Evolutionary conservation across 495 filamentous ascomycete genomes (phyloP).

Genomic region (Jackrogersella multiformis): DNA sequence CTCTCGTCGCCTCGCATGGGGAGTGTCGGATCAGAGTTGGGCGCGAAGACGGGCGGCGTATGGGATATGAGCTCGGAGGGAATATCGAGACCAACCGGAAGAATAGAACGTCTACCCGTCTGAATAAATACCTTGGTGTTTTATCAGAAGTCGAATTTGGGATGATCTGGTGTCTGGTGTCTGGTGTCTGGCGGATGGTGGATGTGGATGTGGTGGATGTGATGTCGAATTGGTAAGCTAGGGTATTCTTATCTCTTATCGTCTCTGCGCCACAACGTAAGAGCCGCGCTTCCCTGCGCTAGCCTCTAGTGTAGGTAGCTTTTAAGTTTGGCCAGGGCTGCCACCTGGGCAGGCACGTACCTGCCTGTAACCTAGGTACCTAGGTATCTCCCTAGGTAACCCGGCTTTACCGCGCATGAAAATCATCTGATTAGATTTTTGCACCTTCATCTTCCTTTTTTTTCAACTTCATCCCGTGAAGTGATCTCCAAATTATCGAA

Average conservation of each 20-base stretch:
- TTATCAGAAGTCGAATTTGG: background rate
- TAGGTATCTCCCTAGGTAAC: too few relatives aligned
- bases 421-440: constrained; percentile 30
- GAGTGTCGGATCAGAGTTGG: constrained; percentile 8
- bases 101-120: background rate
- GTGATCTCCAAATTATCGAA: background rate
- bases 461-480: constrained; percentile 30
- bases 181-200: too few relatives aligned
- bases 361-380: too few relatives aligned
- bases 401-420: constrained; percentile 13
- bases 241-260: constrained; percentile 35
- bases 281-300: constrained; percentile 12
- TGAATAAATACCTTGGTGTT: constrained; percentile 5
- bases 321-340: too few relatives aligned
- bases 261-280: constrained; percentile 1
- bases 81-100: background rate
- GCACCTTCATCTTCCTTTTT: constrained; percentile 24
- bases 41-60: background rate
- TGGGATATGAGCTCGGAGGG: background rate
- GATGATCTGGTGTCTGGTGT: too few relatives aligned
- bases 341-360: too few relatives aligned
- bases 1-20: constrained; percentile 46
- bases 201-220: background rate
- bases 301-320: background rate
- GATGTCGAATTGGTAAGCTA: constrained; percentile 37